Evolutionary conservation across 148 eudicot species (phyloP).

Genomic region (Limonium bicolor): DNA sequence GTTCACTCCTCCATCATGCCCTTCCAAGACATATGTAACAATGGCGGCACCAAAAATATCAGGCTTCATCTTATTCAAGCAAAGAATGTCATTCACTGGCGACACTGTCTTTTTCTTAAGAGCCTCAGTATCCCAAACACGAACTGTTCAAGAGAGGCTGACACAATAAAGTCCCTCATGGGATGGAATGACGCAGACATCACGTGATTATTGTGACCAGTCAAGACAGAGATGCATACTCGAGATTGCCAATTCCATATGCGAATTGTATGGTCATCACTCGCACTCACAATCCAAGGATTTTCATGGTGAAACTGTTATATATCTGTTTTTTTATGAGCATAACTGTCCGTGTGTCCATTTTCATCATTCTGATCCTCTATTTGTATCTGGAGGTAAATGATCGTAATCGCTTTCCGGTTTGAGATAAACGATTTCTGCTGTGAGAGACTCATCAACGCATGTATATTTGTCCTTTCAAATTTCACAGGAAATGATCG

Average conservation of each 20-base stretch:
- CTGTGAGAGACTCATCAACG: too few species aligned
- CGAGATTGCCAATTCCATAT: conserved; percentile 96
- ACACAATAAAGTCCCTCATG: conserved; percentile 75
- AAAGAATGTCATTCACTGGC: conserved; percentile 62
- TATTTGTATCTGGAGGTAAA: conserved; percentile 88
- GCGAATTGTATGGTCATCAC: conserved; percentile 91
- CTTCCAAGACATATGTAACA: conserved; percentile 84
- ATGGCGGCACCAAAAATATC: conserved; percentile 83
- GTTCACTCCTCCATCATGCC: conserved; percentile 85
- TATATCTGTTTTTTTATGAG: too few species aligned
- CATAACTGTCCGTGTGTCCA: conserved; percentile 86
- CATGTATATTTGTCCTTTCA: too few species aligned
- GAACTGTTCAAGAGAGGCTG: conserved; percentile 88
- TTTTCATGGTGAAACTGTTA: conserved; percentile 78
- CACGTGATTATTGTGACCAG: conserved; percentile 87
- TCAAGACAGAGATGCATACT: conserved; percentile 75
- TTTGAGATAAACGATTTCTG: background rate
- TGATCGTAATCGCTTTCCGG: too few species aligned
- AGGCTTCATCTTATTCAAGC: conserved; percentile 59
- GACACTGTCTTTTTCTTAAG: conserved; percentile 55
- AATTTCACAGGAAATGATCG: conserved; percentile 73
- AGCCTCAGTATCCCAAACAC: conserved; percentile 86
- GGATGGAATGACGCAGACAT: conserved; percentile 93
- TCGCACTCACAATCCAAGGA: conserved; percentile 92
- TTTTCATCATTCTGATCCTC: conserved; percentile 70